Evolutionary conservation across 2,329 filamentous ascomycete species (phyloP).

Genomic region (Ophiostoma ips): DNA sequence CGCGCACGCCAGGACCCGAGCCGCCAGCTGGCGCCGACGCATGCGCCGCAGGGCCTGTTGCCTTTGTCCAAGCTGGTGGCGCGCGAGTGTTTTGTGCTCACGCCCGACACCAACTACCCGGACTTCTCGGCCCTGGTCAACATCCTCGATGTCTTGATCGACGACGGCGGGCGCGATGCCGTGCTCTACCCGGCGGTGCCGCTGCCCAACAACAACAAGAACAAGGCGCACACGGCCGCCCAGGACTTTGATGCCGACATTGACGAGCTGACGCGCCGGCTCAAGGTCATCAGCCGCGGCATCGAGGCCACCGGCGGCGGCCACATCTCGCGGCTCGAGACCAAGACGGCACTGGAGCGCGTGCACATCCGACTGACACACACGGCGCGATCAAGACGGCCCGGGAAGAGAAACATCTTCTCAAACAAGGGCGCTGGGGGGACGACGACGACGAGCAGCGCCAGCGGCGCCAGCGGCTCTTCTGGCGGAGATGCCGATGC

Average conservation of each 20-base stretch:
- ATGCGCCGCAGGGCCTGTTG: conserved; percentile 12
- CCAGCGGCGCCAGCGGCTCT: background rate
- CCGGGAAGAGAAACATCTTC: conserved; percentile 37
- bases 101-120: conserved; percentile 48
- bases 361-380: conserved; percentile 61
- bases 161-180: conserved; percentile 29
- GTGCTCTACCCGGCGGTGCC: background rate
- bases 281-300: conserved; percentile 43
- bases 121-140: conserved; percentile 50
- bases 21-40: conserved; percentile 25
- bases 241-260: conserved; percentile 53
- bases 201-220: conserved; percentile 9
- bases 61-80: conserved; percentile 27
- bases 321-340: conserved; percentile 57
- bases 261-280: conserved; percentile 47
- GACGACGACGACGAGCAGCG: too few relatives aligned
- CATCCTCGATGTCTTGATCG: conserved; percentile 63
- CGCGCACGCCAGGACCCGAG: conserved; percentile 27
- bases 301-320: conserved; percentile 66
- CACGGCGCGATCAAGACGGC: conserved; percentile 51
- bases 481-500: background rate
- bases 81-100: conserved; percentile 31
- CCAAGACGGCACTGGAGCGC: conserved; percentile 62
- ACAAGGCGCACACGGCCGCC: conserved; percentile 15
- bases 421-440: background rate